Evolutionary conservation across 1,284 basidiomycete genomes (phyloP).

Genomic region (Ganoderma leucocontextum): DNA sequence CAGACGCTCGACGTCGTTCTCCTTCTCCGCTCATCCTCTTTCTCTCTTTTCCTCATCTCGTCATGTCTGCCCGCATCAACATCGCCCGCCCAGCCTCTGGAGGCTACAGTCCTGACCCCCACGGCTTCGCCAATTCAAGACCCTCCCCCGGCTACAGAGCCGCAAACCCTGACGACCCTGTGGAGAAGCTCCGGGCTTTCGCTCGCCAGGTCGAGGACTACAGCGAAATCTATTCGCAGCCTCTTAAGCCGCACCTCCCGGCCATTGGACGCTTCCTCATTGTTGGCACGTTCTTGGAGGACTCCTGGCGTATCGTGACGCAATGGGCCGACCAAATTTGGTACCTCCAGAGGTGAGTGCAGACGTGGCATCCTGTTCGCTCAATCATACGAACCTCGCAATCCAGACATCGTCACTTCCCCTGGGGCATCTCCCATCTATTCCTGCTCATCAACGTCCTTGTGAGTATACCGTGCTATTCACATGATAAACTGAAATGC

Average conservation of each 20-base stretch:
- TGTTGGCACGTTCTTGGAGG: constrained; percentile 98
- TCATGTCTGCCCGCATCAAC: constrained; percentile 85
- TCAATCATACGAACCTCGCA: constrained; percentile 11
- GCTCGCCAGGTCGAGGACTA: constrained; percentile 90
- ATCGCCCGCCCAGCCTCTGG: constrained; percentile 75
- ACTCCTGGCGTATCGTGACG: constrained; percentile 91
- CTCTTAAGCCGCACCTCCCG: constrained; percentile 94
- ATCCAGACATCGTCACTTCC: constrained; percentile 89
- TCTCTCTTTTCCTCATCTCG: constrained; percentile 36
- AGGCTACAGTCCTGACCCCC: constrained; percentile 68
- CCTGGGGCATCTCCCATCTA: constrained; percentile 92
- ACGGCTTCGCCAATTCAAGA: constrained; percentile 75
- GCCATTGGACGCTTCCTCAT: constrained; percentile 97
- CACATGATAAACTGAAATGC: background rate
- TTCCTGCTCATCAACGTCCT: constrained; percentile 94
- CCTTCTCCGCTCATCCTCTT: constrained; percentile 24
- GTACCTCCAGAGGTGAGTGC: constrained; percentile 89
- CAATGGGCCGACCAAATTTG: constrained; percentile 98
- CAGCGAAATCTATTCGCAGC: constrained; percentile 93
- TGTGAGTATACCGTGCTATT: constrained; percentile 60
- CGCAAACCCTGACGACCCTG: constrained; percentile 81
- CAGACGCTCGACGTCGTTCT: constrained; percentile 8
- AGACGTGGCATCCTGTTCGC: constrained; percentile 20
- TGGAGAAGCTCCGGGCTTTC: constrained; percentile 84
- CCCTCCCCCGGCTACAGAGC: constrained; percentile 76